Evolutionary conservation across 2,329 filamentous ascomycete genomes (phyloP), one percentile per base, ranked within the genome.

Genomic region (Stagonosporopsis chrysanthemi): DNA sequence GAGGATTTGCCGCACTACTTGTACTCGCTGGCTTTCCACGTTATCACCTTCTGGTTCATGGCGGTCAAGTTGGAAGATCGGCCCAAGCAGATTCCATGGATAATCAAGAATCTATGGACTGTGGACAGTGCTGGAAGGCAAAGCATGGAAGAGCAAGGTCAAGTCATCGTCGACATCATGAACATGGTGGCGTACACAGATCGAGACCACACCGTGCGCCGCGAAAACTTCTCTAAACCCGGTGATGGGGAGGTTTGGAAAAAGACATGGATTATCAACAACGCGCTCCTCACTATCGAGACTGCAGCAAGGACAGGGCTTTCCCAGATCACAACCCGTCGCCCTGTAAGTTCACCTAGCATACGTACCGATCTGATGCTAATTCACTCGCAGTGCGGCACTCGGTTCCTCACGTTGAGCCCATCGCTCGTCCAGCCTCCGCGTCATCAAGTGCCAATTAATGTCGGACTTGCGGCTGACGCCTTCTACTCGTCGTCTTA

Each of bases 31-130:
- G 94, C 94, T 8, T 97, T 97, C 73, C 93, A 98, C 73, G 92
- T 97, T 66, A 93, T 99, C 64, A 90, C 92, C 1, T 97, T 96
- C 73, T 99, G 95, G 95, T 99, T 98, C 73, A 83, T 99, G 65
- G 90, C 92, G 1, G 76, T 99, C 66, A 94, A 92, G 70, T 83
- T 97, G 48, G 86, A 89, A 35, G 92, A 97, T 72, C 88, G 95
- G 47, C 86, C 89, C 31, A 91, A 87, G 60, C 89, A 96, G 64
- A 92, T 97, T 48, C 87, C 88, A 26, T 97, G 92, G 91, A 97
- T 99, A 62, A 89, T 90, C 11, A 92, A 89, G 69, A 92, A 92
- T 62, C 83, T 99, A 12, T 81, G 86, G 9, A 93, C 94, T 66
- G 89, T 85, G 8, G 91, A 97, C 69, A 84, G 85, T 23, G 85